Base-by-base conservation (phyloP, 176 grass and related monocot genomes). In the Alopecurus myosuroides region DNA sequence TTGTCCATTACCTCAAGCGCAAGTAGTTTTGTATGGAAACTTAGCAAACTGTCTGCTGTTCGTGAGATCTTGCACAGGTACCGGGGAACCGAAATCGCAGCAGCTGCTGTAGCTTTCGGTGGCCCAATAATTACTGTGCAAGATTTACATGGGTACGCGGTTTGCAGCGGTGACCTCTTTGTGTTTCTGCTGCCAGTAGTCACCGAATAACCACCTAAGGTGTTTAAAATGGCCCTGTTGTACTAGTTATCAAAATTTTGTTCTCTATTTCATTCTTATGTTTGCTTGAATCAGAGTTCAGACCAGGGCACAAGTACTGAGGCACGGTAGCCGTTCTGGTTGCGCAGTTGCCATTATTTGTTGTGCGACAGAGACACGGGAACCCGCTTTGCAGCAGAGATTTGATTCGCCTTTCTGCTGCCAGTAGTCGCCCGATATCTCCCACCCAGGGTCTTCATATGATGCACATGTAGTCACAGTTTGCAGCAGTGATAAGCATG, bases 291-390 rank as follows among this genome's bases (percentile, higher is more conserved):
- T 9, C 46, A 22, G 10, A 12, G 5, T 76, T 55, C 26, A 49
- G 22, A 56, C 80, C 20, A 50, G 15, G 74, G 88, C 77, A 85
- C 88, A 60, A 40, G 88, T 89, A 89, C 87, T 85, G 82, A 89
- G 77, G 87, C 82, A 22, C 82, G 65, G 71, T 74, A 36, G 70
- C 70, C 28, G 17, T 76, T 57, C 42, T 68, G 60, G 12, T 81
- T 67, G 77, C 60, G 37, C 84, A 56, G 82, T 56, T 70, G 82
- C 70, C 83, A 81, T 20, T 37, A 70, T 68, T 84, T 64, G 46
- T 36, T 85, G 88, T 89, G 82, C 88, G 61, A 89, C 6, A 89
- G 36, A 33, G 48, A 85, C 8, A 81, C 0, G 77, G 82, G 82
- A 80, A 81, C 58, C 82, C 57, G 73, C 78, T 88, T 92, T 88